Evolutionary conservation across 306 rosid species (phyloP), one percentile per base, ranked within the genome.

Genomic region (Rosa rugosa): DNA sequence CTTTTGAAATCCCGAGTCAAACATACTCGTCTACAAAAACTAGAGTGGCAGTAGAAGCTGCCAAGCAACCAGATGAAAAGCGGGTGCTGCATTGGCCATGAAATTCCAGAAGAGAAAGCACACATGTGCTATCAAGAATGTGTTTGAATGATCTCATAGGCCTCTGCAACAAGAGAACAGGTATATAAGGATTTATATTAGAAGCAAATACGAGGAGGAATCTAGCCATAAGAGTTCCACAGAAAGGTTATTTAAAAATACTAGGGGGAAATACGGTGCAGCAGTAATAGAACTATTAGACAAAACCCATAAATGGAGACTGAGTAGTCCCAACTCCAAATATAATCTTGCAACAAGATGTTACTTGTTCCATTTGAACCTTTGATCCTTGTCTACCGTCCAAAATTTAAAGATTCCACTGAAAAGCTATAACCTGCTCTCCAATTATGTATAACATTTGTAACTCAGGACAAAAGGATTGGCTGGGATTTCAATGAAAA

Each of bases 91-190:
- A 31, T 31, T 31, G 36, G 36, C 36, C 36, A 72, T 18, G 8
- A 74, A 75, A 59, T 12, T 41, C 57, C 18, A 10, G 31, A 44
- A 16, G 31, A 8, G 8, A 6, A 23, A 22, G 22, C 8, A 11
- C 0, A 34, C 18, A 51, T 36, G 8, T 4, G 20, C 69, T 23
- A 13, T 74, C 68, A 42, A 9, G 25, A 17, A 41, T 27, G 40
- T 45, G 34, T 71, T 5, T n/a, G 20, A 75, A 5, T 34, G 31
- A 75, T 45, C 71, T 75, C 79, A 75, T 2, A 75, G 46, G 45
- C 71, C 79, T 60, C 79, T 42, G 57, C 56, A 25, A 42, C 6
- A 42, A 4, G 31, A 23, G 17, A 57, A 25, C 5, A 17, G 18
- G 17, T 4, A 74, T 31, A 31, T 31, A 31, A 31, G 36, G 36